Evolutionary conservation across 2,329 filamentous ascomycete species (phyloP).

Genomic region (Beauveria brongniartii): DNA sequence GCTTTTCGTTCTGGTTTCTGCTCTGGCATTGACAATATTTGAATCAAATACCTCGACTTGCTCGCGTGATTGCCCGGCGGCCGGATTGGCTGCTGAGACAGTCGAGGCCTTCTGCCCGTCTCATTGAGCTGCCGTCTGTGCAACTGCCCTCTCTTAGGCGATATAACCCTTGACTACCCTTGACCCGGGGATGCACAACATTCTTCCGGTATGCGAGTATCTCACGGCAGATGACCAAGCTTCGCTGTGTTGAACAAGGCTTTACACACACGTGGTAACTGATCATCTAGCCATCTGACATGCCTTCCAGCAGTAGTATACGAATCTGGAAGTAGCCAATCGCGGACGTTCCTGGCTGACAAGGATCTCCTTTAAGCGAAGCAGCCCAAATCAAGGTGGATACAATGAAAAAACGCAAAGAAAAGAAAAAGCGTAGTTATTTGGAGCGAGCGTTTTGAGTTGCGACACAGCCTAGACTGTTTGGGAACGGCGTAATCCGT

Average conservation of each 20-base stretch:
- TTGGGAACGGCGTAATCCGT: background rate
- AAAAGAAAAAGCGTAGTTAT: background rate
- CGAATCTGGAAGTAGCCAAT: background rate
- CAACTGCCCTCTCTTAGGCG: background rate
- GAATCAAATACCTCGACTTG: background rate
- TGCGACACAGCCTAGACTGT: background rate
- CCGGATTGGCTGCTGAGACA: background rate
- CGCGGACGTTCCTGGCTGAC: background rate
- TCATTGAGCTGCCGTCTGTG: background rate
- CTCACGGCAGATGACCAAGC: no score
- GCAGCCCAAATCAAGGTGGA: background rate
- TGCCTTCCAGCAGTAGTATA: background rate
- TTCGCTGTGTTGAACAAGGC: no score
- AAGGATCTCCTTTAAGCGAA: background rate
- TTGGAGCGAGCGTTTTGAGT: background rate
- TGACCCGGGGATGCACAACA: background rate
- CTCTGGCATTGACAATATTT: background rate
- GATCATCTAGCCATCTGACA: background rate
- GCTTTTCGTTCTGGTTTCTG: background rate
- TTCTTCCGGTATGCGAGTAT: no score
- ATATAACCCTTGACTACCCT: background rate
- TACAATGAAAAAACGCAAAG: background rate
- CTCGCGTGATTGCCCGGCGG: background rate
- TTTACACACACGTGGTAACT: background rate
- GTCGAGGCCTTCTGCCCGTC: background rate